A percentile compares a stretch with the other conserved stretches of the same genome.
Conservation (phyloP, 169 alveolate species). For the Cryptosporidium ubiquitum region DNA sequence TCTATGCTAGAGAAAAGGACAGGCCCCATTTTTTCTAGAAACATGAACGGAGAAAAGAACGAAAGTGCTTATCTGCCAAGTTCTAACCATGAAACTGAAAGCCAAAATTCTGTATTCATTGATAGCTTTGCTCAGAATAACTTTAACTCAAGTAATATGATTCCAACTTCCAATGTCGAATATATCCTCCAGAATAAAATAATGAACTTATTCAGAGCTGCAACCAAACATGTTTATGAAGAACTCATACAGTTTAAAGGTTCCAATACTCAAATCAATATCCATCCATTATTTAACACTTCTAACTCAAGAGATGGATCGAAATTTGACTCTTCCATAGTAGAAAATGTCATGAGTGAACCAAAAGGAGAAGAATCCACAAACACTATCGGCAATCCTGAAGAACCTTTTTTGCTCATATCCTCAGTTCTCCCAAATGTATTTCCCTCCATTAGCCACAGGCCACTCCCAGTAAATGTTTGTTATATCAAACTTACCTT, state of each 20-base stretch:
- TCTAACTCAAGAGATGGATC: not conserved
- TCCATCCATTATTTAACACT: conserved; percentile 8
- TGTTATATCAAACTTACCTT: conserved; percentile 78
- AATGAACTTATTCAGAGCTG: conserved; percentile 65
- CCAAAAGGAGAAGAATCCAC: conserved; percentile 4
- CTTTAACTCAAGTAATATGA: not conserved
- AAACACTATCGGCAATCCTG: not conserved
- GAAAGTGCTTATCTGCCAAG: not conserved
- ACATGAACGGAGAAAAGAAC: not conserved
- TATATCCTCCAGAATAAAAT: conserved; percentile 48
- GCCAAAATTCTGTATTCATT: not conserved
- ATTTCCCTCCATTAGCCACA: conserved; percentile 59
- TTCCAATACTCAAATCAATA: not conserved
- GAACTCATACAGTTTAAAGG: conserved; percentile 57
- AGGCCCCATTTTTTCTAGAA: not conserved
- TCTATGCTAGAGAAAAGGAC: not conserved
- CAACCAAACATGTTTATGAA: conserved; percentile 59
- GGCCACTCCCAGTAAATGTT: conserved; percentile 76
- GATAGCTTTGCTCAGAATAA: not conserved
- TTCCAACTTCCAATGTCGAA: conserved; percentile 68
- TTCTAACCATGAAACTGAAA: not conserved
- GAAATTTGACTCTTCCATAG: conserved; percentile 62
- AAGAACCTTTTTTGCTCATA: conserved; percentile 79
- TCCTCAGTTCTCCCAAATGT: conserved; percentile 77
- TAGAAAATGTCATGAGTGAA: conserved; percentile 75